Evolutionary conservation across 306 rosid genomes (phyloP).

Genomic region (Trifolium subterraneum): DNA sequence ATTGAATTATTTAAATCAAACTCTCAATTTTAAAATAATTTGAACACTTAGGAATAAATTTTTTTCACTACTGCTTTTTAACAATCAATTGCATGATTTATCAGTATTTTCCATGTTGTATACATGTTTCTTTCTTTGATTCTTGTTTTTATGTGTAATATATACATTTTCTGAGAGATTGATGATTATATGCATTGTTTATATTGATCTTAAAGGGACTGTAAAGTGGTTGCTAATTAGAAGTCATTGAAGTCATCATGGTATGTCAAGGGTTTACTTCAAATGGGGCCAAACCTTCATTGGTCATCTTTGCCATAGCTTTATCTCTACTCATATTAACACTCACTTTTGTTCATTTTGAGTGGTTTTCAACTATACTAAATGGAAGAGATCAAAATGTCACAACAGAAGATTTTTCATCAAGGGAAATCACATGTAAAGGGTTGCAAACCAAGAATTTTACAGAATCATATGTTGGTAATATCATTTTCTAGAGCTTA

Average conservation of each 20-base stretch:
- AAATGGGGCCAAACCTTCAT: conserved; percentile 5
- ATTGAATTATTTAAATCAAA: no score
- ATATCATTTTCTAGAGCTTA: background rate
- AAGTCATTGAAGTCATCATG: conserved; percentile 13
- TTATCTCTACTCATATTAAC: conserved; percentile 1
- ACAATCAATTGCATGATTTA: no score
- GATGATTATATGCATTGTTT: background rate
- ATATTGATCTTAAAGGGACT: background rate
- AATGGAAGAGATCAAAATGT: background rate
- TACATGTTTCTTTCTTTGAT: no score
- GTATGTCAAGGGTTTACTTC: background rate
- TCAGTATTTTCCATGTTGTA: no score
- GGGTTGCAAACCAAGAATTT: background rate
- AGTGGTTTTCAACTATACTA: background rate
- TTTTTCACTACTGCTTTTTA: no score
- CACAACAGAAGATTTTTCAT: background rate
- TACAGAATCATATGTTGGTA: background rate
- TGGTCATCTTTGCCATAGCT: background rate
- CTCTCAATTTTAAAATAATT: no score
- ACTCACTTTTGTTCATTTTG: conserved; percentile 15
- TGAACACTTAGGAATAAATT: no score
- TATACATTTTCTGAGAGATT: background rate
- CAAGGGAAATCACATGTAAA: background rate
- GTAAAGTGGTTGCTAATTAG: background rate
- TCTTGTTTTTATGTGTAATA: no score